These are phyloP conservation scores for Micromonas pusilla DNA, from an alignment of 139 green algal genomes.

Conservation along the genomic window DNA sequence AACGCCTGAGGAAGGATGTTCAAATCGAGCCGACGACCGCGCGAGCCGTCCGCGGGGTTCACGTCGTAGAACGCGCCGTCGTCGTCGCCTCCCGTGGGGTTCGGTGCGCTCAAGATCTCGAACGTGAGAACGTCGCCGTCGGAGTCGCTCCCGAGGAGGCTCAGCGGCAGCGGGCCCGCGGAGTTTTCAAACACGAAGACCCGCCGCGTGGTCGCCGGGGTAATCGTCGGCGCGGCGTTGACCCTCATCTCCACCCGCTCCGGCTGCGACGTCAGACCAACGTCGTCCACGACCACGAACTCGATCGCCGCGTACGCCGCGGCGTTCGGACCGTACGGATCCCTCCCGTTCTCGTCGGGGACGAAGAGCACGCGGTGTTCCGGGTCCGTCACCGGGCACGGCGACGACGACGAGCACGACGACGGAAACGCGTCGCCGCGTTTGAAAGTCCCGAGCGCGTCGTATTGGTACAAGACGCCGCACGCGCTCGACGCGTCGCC, in stretches of 20 bases:
- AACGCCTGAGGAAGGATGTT: no score
- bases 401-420: no score
- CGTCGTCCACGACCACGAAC: neutral
- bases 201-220: neutral
- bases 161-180: neutral
- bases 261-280: neutral
- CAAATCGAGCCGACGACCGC: no score
- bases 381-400: neutral
- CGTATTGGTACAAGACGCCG: neutral
- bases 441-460: no score
- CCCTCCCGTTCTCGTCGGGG: neutral
- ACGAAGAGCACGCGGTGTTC: neutral
- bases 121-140: neutral
- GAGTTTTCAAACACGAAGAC: neutral
- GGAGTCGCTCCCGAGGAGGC: neutral
- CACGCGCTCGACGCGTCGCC: neutral
- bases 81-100: neutral
- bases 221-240: neutral
- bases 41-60: no score
- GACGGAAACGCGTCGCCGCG: no score
- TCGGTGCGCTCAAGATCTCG: neutral
- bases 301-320: neutral
- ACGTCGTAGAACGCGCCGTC: neutral
- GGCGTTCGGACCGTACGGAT: neutral
- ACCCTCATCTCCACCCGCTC: neutral